Evolutionary conservation across 176 grass and related monocot species (phyloP).

Genomic region (Musa acuminata): DNA sequence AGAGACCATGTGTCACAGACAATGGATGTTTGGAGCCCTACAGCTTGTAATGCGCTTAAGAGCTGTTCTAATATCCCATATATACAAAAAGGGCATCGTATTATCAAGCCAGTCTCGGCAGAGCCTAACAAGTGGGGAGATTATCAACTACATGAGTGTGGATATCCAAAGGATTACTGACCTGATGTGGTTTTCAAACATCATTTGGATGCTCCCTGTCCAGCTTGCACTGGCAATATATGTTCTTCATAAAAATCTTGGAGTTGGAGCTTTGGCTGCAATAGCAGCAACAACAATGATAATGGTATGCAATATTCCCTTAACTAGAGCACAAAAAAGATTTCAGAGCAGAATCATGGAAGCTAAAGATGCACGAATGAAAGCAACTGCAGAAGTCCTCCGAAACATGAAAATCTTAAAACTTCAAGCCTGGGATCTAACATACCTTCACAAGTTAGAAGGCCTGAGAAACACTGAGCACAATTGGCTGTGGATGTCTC

Average conservation of each 20-base stretch:
- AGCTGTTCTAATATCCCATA: constrained; percentile 68
- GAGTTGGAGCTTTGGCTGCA: constrained; percentile 63
- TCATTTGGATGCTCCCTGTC: constrained; percentile 92
- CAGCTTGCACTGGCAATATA: constrained; percentile 64
- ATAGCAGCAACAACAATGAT: constrained; percentile 65
- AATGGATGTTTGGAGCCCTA: constrained; percentile 84
- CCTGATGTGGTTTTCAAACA: constrained; percentile 74
- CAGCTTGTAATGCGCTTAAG: constrained; percentile 70
- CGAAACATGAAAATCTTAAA: constrained; percentile 96
- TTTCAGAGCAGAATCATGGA: constrained; percentile 76
- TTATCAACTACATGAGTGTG: constrained; percentile 83
- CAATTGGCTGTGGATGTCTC: constrained; percentile 28
- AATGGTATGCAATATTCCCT: constrained; percentile 87
- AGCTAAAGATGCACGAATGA: constrained; percentile 90
- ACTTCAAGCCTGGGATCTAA: constrained; percentile 91
- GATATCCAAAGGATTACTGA: constrained; percentile 39
- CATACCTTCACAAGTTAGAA: constrained; percentile 81
- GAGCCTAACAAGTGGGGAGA: constrained; percentile 83
- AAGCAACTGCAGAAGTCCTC: constrained; percentile 86
- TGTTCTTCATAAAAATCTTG: constrained; percentile 79
- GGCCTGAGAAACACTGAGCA: constrained; percentile 29
- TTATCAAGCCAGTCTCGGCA: constrained; percentile 70
- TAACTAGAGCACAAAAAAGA: constrained; percentile 71
- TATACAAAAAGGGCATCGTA: constrained; percentile 77
- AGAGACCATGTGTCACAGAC: constrained; percentile 65